Base-by-base conservation (phyloP, 306 rosid genomes). In the Gynostemma pentaphyllum region DNA sequence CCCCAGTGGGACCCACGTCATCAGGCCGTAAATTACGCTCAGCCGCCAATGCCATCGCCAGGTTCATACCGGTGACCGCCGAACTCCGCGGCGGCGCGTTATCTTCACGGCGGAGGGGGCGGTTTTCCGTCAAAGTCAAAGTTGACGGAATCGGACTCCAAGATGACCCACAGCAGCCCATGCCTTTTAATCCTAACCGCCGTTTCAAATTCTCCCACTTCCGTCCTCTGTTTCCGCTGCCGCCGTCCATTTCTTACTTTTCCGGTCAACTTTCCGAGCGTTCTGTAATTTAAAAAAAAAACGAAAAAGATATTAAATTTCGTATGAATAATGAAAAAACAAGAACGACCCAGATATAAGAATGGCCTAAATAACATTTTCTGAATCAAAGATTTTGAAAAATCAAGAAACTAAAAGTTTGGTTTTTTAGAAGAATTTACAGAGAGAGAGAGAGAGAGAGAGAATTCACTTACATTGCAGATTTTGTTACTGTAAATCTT, bases 31-130 rank as follows among this genome's bases (percentile, higher is more conserved):
- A 60, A 40, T 50, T 73, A 44, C 78, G 72, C 73, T 74, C 78
- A 1, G 78, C 78, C 37, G 73, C 78, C 44, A 74, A 55, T 7
- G 73, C 73, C 78, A 68, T 74, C 1, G 73, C 78, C 59, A 74
- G 56, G 51, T 62, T 74, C 72, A 73, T 67, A 7, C 68, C 57
- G 13, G 72, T 26, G 21, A 11, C 46, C 4, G 62, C 39, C 2
- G 77, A 51, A 27, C 57, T 65, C 24, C 36, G 68, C n/a, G 10
- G 1, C 29, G n/a, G n/a, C 28, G 47, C 64, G 0, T 64, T 72
- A 32, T 51, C 72, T 49, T 49, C 45, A 5, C 24, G 52, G 37
- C 39, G 28, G 26, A 12, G 56, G 39, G 48, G 64, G 45, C 49
- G 75, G 48, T 51, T 42, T 37, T 72, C 76, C 18, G 29, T 57